Conservation (phyloP, 345 rosid species). For the Kernera saxatilis region DNA sequence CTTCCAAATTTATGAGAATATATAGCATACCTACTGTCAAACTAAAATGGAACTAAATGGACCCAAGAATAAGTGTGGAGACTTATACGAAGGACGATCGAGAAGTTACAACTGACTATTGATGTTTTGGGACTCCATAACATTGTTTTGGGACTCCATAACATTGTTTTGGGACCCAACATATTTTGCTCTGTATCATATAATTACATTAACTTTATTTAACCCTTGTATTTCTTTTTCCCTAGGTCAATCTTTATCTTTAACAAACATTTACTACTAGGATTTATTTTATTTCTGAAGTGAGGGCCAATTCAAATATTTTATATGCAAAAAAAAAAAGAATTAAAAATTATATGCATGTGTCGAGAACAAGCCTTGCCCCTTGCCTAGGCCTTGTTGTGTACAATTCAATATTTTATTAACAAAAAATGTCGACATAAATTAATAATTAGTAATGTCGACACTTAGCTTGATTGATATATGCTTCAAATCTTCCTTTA, state of each 20-base stretch:
- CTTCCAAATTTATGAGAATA: too few relatives aligned
- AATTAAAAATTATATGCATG: neutral
- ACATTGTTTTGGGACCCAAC: too few relatives aligned
- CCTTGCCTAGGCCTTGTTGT: neutral
- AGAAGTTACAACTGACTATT: too few relatives aligned
- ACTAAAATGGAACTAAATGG: too few relatives aligned
- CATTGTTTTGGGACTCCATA: too few relatives aligned
- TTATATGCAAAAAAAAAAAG: too few relatives aligned
- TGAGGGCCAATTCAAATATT: neutral
- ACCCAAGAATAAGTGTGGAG: too few relatives aligned
- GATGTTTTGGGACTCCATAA: too few relatives aligned
- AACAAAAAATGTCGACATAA: neutral
- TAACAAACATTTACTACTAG: neutral
- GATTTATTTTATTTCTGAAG: neutral
- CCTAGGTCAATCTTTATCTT: neutral
- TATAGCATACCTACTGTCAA: too few relatives aligned
- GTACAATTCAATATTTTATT: neutral
- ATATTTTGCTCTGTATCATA: neutral
- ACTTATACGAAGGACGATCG: too few relatives aligned
- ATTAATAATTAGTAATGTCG: neutral
- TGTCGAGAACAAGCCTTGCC: neutral
- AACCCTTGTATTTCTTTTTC: too few relatives aligned
- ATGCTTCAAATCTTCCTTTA: neutral
- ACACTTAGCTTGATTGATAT: neutral
- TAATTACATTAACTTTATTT: too few relatives aligned